phyloP scores from a whole-genome alignment of 163 green algal species.

The Scenedesmus sp. region DNA sequence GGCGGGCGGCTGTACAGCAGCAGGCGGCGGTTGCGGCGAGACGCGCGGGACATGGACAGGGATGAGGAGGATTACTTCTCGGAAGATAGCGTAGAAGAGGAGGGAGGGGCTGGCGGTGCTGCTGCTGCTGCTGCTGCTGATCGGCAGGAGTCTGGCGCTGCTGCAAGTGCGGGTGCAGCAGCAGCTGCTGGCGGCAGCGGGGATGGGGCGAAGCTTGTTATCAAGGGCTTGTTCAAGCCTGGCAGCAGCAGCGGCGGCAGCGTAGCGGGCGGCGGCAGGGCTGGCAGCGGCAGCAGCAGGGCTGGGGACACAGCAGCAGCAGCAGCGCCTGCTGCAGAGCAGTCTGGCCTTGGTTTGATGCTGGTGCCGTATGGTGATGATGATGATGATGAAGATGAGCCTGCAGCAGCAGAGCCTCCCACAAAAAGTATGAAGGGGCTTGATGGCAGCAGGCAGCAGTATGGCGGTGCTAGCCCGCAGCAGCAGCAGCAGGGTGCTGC shows the following conservation, averaged over 20 bases:
- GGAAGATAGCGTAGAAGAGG: conserved; percentile 60
- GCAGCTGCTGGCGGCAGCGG: not conserved
- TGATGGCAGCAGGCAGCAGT: conserved; percentile 30
- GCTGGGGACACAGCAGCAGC: not conserved
- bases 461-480: not conserved
- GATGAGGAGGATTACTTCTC: conserved; percentile 78
- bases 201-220: conserved; percentile 7
- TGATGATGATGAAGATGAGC: conserved; percentile 50
- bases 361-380: conserved; percentile 57
- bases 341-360: conserved; percentile 41
- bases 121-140: not conserved
- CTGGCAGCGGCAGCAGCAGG: conserved; percentile 8
- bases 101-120: not conserved
- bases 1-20: no score
- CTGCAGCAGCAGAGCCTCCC: not conserved
- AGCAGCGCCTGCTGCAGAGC: conserved; percentile 21
- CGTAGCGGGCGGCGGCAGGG: not conserved
- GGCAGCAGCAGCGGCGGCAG: conserved; percentile 17
- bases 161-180: conserved; percentile 6
- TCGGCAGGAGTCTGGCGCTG: not conserved
- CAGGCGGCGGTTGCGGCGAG: conserved; percentile 38
- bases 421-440: not conserved
- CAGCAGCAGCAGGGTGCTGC: not conserved
- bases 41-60: conserved; percentile 64
- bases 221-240: conserved; percentile 16